Evolutionary conservation across 2,329 filamentous ascomycete genomes (phyloP), one percentile per base, ranked within the genome.

Genomic region (Calcarisporium arbuscula): DNA sequence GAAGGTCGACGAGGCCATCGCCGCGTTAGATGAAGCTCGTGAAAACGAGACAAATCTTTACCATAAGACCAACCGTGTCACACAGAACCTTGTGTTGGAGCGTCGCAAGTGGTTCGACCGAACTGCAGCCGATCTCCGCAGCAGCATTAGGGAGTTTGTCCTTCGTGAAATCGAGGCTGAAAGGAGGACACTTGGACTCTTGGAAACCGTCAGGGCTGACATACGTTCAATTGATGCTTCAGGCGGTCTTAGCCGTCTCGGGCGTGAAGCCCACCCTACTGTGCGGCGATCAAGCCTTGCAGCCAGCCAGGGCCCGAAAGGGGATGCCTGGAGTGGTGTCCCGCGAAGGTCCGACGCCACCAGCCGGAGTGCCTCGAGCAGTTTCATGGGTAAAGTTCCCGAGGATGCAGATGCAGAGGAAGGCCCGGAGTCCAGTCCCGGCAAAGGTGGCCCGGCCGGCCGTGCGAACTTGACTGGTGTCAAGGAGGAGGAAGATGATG

Each of bases 1-100:
- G 55, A 98, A 96, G 65, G 92, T 96, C 19, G 92, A 98, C 56
- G 92, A 98, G 61, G 92, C 92, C n/a, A 94, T 98, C 51, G 74
- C 80, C 14, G 77, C 87, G 5, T 73, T 96, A 5, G 88, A 95
- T 43, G 92, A 96, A 53, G 92, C 92, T 5, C 75, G 83, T 36
- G 80, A 75, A 44, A 79, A 85, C 47, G 92, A 98, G 62, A 68
- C 79, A 11, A 85, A 88, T 51, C 75, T 98, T 17, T 76, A 78
- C 41, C 78, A 85, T 49, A 95, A 95, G 65, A 94, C 88, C 0
- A 80, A 87, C 42, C 78, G 86, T 30, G 90, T 98, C 8, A 96
- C 92, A 1, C 72, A 81, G 30, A 95, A 95, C 56, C 74, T 98
- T 3, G 72, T 95, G 2, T 75, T 83, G 38, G 92, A 98, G 61